These are phyloP conservation scores for Mycena olivaceomarginata DNA, from an alignment of 768 basidiomycete genomes.

Conservation along the genomic window DNA sequence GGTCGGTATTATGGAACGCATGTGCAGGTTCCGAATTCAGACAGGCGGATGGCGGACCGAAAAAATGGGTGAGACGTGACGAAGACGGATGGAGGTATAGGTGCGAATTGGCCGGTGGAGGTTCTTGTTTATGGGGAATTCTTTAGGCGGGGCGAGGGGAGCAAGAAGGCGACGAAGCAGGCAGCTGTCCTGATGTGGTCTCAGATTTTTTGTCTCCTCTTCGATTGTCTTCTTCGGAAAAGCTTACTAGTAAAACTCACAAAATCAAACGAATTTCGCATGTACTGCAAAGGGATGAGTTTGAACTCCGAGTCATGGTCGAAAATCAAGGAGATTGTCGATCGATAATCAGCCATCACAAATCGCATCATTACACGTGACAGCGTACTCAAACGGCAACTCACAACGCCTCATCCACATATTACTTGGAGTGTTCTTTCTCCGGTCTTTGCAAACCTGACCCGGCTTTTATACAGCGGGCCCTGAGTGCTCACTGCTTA, in stretches of 20 bases:
- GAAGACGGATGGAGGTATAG: too few species aligned
- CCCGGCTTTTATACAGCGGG: background rate
- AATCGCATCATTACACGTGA: background rate
- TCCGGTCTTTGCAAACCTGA: background rate
- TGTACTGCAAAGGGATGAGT: too few species aligned
- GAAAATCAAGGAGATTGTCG: too few species aligned
- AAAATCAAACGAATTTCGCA: too few species aligned
- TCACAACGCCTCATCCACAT: too few species aligned
- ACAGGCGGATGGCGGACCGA: background rate
- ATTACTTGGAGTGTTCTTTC: background rate
- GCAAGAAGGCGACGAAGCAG: constrained; percentile 73
- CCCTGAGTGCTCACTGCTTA: background rate
- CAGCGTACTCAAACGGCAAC: too few species aligned
- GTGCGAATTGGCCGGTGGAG: constrained; percentile 49
- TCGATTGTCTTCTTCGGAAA: too few species aligned
- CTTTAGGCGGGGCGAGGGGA: constrained; percentile 65
- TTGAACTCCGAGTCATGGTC: too few species aligned
- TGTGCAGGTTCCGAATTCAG: background rate
- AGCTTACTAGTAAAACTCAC: too few species aligned
- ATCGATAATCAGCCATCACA: too few species aligned
- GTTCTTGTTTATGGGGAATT: constrained; percentile 64
- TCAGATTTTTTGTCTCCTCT: too few species aligned
- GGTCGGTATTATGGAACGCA: background rate
- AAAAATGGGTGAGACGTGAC: background rate
- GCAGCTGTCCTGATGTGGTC: constrained; percentile 40